Evolutionary conservation across 306 rosid species (phyloP), one percentile per base, ranked within the genome.

Genomic region (Purshia tridentata): DNA sequence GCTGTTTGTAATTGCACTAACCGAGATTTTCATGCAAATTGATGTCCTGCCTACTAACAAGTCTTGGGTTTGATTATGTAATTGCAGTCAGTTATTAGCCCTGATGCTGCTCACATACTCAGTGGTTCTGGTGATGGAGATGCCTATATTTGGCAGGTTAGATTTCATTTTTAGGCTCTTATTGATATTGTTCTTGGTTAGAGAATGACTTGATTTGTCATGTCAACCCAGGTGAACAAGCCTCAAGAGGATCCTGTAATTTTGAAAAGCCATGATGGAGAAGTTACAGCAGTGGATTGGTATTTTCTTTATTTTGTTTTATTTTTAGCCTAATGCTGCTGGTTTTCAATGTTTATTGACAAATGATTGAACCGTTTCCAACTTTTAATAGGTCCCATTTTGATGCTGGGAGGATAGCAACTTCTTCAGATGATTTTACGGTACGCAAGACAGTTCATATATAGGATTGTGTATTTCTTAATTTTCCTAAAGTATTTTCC

Each of bases 281-380:
- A 94, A 86, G 96, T 91, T 74, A 88, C 98, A 7, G 92, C 97
- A 48, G 91, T 91, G 73, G 91, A 85, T 72, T 94, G 98, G 98
- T 94, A 88, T 2, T 72, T 12, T 59, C 35, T 29, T 1, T 39
- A 1, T 39, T 15, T 61, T 16, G 4, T 56, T 6, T 23, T 19
- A 3, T 56, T 70, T 15, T 65, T 69, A 81, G 65, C 69, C 69
- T 72, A 35, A 54, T 16, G 18, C 49, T 77, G 72, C 67, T 76
- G 70, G 16, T 20, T 63, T 77, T 40, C 69, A 56, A 69, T 65
- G 23, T 72, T 46, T 40, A 48, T 0, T 50, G 40, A 8, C 19
- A 58, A 18, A 67, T 47, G 53, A 29, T n/a, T 40, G 44, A 52
- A 74, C 46, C 53, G 12, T 22, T 78, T 45, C 37, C 59, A 7